Base-by-base conservation (phyloP, 129 eudicot species). In the Chrysanthemum seticuspe region DNA sequence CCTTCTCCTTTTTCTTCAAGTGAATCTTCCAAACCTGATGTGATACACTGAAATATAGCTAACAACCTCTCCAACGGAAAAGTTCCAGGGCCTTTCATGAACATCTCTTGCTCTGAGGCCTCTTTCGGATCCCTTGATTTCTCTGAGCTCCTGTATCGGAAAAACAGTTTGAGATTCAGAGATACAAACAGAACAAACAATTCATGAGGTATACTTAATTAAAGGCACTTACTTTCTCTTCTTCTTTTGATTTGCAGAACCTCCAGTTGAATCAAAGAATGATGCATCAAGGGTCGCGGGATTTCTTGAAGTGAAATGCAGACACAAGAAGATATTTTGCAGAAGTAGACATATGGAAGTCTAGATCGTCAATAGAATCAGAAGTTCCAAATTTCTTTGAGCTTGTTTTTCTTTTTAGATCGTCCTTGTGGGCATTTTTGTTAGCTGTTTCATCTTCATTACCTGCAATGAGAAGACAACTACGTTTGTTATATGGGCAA, bases 241-340 rank as follows among this genome's bases (percentile, higher is more conserved):
- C 74, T 83, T 82, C 67, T 82, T 88, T 21, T 84, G 84, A 76
- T 79, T 83, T 55, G 81, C 85, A 63, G 90, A 64, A 57, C 97
- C 99, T 48, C 99, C 97, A 12, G 97, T 94, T 49, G 99, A 90
- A 83, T 94, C 99, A 80, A 94, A 94, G 68, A 88, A 74, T 4
- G 96, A 90, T 53, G 99, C 97, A 83, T 94, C 99, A 73, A 90
- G 97, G 16, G 96, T 94, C 68, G 98, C 98, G 8, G 98, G 98
- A 67, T 94, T 94, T 86, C 94, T 83, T 23, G 94, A 94, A 79
- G 97, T 96, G 86, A 81, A 90, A 94, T 48, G 96, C 94, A 75
- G 97, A 94, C 62, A 94, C 79, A 27, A 90, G 87, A 48, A 94
- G 99, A 83, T 94, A 94, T 57, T 94, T 94, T 56, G 99, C 99